Evolutionary conservation across 129 eudicot genomes (phyloP), one percentile per base, ranked within the genome.

Genomic region (Logfia minima): DNA sequence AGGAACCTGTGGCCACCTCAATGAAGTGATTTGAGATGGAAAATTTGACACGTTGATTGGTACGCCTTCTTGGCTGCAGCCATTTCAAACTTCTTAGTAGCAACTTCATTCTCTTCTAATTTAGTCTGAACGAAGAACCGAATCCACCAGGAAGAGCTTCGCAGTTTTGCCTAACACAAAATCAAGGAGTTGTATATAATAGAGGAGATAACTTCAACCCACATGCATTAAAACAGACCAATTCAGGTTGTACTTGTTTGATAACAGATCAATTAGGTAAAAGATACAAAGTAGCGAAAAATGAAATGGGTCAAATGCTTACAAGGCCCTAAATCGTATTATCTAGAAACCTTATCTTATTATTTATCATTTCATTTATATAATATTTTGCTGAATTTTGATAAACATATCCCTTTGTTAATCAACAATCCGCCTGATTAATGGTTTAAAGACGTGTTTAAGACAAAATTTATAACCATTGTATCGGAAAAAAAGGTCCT

Each of bases 121-220:
- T 75, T 80, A 6, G 83, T 89, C 75, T 92, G 91, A 32, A 84
- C 82, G 55, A 89, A 89, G 66, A 68, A 92, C 53, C 87, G 83
- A 14, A 84, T 82, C 97, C 96, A 92, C 97, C 97, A 92, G 21
- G 93, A 71, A 59, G 96, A 74, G 88, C 92, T 92, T 72, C 96
- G 84, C 72, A 85, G 67, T 86, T 92, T 92, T 10, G 97, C 96
- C 97, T 92, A 39, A 71, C 70, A 79, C 19, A 75, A 76, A 43
- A 69, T 51, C 68, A 11, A 59, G 60, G 22, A 52, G 35, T 43
- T 6, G 3, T 58, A 58, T 21, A 0, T 1, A 58, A 19, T 21
- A 58, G 63, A 22, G 63, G 13, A 6, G 28, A 58, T 19, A 58
- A 19, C n/a, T 14, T 48, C 18, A 48, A 48, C 55, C 55, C 55